Percentiles rank a stretch among this genome's conserved stretches.
These are phyloP conservation scores for Galeopsis tetrahit DNA, from an alignment of 257 asterid genomes.

Conservation along the genomic window DNA sequence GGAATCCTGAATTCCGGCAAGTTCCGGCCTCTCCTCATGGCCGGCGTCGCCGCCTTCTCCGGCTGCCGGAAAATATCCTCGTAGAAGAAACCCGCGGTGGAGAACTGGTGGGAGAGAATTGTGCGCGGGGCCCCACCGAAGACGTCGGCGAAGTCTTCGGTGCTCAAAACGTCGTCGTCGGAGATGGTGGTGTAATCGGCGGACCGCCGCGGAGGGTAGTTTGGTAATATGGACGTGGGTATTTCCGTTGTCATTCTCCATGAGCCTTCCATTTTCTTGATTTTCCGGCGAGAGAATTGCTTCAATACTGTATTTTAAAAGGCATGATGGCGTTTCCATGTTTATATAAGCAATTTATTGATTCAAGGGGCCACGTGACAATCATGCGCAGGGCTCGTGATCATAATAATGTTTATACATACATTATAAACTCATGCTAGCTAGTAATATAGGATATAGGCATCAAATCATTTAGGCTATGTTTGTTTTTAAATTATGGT, in stretches of 20 bases:
- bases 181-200: slow-evolving; percentile 41
- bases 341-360: no score
- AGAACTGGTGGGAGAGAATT: slow-evolving; percentile 52
- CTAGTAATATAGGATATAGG: no score
- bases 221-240: slow-evolving; percentile 35
- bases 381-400: no score
- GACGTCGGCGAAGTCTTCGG: slow-evolving; percentile 70
- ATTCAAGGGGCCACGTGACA: no score
- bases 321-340: no score
- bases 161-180: slow-evolving; percentile 40
- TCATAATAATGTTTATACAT: no score
- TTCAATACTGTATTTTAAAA: no score
- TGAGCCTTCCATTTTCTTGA: slow-evolving; percentile 56
- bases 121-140: slow-evolving; percentile 81
- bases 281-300: slow-evolving; percentile 12
- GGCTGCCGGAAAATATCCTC: slow-evolving; percentile 55
- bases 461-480: no score
- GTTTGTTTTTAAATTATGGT: no score
- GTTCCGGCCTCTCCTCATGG: slow-evolving; percentile 41
- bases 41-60: slow-evolving; percentile 33
- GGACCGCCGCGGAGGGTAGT: slow-evolving; percentile 53
- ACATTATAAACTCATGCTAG: no score
- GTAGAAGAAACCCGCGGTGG: slow-evolving; percentile 43
- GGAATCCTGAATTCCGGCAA: slow-evolving; percentile 67
- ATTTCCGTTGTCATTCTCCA: slow-evolving; percentile 56